A percentile compares a stretch with the other conserved stretches of the same genome.
These are phyloP conservation scores for Solanum tacnaense DNA, from an alignment of 257 asterid genomes.

Conservation along the genomic window DNA sequence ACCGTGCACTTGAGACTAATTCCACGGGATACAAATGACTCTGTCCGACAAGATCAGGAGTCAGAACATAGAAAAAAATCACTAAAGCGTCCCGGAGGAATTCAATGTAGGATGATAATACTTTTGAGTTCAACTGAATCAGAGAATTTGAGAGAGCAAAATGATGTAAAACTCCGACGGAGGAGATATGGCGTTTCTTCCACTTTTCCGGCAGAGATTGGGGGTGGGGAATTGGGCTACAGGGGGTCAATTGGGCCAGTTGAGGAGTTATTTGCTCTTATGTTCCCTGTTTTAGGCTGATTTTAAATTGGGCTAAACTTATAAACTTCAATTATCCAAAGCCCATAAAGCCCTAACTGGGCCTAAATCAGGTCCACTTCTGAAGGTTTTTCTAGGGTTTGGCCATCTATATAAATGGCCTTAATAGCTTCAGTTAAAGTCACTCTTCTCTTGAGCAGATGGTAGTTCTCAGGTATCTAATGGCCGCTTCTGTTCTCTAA, in stretches of 20 bases:
- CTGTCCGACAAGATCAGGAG: no score
- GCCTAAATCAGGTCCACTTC: neutral
- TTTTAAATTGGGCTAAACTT: no score
- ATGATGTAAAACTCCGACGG: neutral
- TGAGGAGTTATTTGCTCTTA: rapidly evolving
- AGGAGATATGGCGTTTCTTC: neutral
- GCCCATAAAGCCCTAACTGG: neutral
- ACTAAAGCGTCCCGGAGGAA: neutral
- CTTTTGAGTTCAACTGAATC: neutral
- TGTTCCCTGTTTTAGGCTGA: neutral
- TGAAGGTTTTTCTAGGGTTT: neutral
- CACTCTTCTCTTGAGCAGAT: neutral
- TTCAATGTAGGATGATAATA: neutral
- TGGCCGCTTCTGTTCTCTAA: neutral
- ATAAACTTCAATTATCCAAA: no score
- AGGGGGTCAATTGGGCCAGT: neutral
- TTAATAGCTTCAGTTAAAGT: rapidly evolving
- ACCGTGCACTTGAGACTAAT: no score
- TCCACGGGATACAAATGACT: no score
- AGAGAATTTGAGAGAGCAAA: neutral
- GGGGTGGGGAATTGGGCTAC: neutral
- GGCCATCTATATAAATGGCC: neutral
- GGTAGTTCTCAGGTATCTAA: rapidly evolving
- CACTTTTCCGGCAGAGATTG: neutral
- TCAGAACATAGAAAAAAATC: no score